These are phyloP conservation scores for Sarocladium brachiariae DNA, from an alignment of 2,329 filamentous ascomycete genomes.

Conservation along the genomic window DNA sequence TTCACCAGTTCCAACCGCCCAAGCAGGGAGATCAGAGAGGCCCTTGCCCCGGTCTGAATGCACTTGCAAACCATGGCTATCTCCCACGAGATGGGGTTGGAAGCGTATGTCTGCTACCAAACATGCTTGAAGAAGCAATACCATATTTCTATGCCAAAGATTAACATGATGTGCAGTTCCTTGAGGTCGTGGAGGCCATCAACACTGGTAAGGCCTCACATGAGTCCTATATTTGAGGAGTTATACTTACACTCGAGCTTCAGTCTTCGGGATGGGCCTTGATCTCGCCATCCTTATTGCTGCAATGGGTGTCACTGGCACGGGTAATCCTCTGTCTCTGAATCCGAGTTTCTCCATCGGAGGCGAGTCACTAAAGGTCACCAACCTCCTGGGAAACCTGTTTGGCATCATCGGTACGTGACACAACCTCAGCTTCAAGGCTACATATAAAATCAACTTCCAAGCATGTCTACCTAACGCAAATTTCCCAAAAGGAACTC, in stretches of 20 bases:
- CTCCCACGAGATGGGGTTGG: conserved; percentile 19
- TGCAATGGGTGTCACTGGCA: conserved; percentile 37
- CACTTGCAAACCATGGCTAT: conserved; percentile 31
- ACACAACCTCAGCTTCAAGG: not conserved
- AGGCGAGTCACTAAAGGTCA: conserved; percentile 29
- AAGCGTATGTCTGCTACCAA: conserved; percentile 11
- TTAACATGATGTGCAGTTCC: conserved; percentile 13
- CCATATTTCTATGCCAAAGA: conserved; percentile 13
- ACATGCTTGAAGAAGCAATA: conserved; percentile 8
- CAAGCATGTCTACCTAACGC: too few relatives aligned
- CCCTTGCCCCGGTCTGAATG: conserved; percentile 29
- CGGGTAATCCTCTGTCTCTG: conserved; percentile 41
- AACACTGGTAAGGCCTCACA: conserved; percentile 9
- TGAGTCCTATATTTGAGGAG: too few relatives aligned
- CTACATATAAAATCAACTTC: too few relatives aligned
- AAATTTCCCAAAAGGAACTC: conserved; percentile 26
- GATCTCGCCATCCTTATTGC: conserved; percentile 32
- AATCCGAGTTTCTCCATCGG: conserved; percentile 45
- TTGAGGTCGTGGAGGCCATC: conserved; percentile 11
- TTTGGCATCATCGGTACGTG: conserved; percentile 32
- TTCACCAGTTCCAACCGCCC: conserved; percentile 20
- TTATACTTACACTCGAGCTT: not conserved
- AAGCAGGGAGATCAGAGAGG: conserved; percentile 21
- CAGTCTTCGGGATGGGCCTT: conserved; percentile 37
- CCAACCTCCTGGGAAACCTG: conserved; percentile 35